Conservation (phyloP, 208 protist genomes). For the Porcisia hertigi region DNA sequence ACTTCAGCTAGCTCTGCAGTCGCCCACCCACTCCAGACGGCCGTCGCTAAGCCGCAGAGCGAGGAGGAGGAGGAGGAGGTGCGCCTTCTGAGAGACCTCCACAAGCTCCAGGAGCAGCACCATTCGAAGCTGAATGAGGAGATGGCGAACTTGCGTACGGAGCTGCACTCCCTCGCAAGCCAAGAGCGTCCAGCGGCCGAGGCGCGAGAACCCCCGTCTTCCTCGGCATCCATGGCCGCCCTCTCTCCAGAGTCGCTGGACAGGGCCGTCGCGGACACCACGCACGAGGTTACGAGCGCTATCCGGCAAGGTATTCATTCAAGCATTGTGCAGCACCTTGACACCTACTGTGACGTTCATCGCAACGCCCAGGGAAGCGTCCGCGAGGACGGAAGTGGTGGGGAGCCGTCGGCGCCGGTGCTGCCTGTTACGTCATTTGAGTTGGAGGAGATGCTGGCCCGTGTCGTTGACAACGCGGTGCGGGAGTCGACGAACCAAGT, state of each 20-base stretch:
- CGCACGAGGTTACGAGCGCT: constrained; percentile 2
- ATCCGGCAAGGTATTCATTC: constrained; percentile 13
- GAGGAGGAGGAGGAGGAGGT: constrained; percentile 24
- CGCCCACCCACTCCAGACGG: not conserved
- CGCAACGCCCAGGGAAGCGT: not conserved
- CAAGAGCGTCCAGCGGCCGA: not conserved
- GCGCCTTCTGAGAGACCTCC: constrained; percentile 14
- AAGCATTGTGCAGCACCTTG: constrained; percentile 23
- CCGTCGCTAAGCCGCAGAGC: not conserved
- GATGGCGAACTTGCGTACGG: constrained; percentile 8
- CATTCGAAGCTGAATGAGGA: constrained; percentile 1
- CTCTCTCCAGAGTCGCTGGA: constrained; percentile 9
- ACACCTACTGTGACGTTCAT: constrained; percentile 34
- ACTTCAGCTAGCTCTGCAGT: not conserved
- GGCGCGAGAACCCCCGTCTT: not conserved
- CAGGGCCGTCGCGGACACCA: not conserved
- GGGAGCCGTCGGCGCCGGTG: constrained; percentile 20
- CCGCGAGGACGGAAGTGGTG: not conserved
- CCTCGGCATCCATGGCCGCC: not conserved
- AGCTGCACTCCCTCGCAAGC: constrained; percentile 2
- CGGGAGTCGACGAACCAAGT: constrained; percentile 4
- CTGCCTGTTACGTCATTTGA: constrained; percentile 35
- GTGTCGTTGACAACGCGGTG: constrained; percentile 17
- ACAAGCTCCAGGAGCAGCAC: constrained; percentile 17
- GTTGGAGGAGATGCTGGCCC: constrained; percentile 34